Base-by-base conservation (phyloP, 78 protist genomes). In the Bigelowiella natans region DNA sequence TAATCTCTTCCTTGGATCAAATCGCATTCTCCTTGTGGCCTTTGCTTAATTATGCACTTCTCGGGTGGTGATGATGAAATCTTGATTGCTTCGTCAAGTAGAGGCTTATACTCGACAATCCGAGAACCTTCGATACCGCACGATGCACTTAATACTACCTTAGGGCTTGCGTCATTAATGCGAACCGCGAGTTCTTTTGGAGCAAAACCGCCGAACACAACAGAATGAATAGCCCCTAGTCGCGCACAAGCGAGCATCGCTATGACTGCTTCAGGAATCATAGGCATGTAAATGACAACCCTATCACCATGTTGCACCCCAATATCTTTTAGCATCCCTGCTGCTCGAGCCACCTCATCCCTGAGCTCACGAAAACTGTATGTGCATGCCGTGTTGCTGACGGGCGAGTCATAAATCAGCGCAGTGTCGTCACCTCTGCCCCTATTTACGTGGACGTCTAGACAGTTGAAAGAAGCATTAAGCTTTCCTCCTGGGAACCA, bases 201-300 rank as follows among this genome's bases (percentile, higher is more conserved):
- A 28, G 84, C 90, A 38, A 88, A 88, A 2, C 86, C 86, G 31
- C 86, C 89, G 64, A 87, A 87, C 3, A 87, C 64, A 2, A 96
- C 98, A 1, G 95, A 90, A 94, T 95, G 98, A 31, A 96, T 39
- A 0, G 98, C 98, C 37, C 99, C 99, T 31, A 97, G 92, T 37
- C 98, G 92, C 26, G 99, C 98, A 82, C 98, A 96, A 37, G 99
- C 99, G 40, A 97, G 95, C 98, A 97, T 96, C 30, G 98, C 92
- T 51, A 18, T 51, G 73, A 51, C 18, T 1, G 94, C 89, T 83
- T 95, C 94, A 37, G 94, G 91, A 39, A 95, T 88, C 92, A 95
- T 97, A 51, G 99, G 97, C 94, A 97, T 64, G 93, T 96, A 97
- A 39, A 97, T 94, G 36, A 94, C 93, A 2, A 97, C 98, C 1